phyloP scores from a whole-genome alignment of 345 rosid genomes.

The Cardamine resedifolia region DNA sequence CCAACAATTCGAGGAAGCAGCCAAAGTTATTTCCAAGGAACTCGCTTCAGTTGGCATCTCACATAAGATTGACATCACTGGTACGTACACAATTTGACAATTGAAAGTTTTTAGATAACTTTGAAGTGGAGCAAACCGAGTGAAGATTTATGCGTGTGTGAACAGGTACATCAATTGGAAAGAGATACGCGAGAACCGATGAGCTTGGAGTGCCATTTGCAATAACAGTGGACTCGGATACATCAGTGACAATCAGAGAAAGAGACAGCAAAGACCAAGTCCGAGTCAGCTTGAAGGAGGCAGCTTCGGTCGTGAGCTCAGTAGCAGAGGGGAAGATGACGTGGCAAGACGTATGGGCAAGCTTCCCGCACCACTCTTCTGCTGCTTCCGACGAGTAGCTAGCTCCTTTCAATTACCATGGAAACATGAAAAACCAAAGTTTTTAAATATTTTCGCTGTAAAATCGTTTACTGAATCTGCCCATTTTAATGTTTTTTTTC shows the following conservation, averaged over 20 bases:
- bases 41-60: conserved; percentile 79
- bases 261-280: conserved; percentile 93
- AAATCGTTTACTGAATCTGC: not conserved
- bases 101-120: too few relatives aligned
- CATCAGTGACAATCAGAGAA: conserved; percentile 83
- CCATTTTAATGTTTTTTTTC: not conserved
- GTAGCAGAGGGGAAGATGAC: conserved; percentile 67
- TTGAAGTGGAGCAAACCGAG: not conserved
- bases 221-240: conserved; percentile 68
- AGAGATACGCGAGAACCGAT: conserved; percentile 90
- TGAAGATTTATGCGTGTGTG: not conserved
- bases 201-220: conserved; percentile 98
- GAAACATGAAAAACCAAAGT: not conserved
- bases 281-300: conserved; percentile 65
- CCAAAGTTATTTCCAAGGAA: conserved; percentile 66
- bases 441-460: not conserved
- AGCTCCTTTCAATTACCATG: not conserved
- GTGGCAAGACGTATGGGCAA: conserved; percentile 78
- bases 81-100: conserved; percentile 34
- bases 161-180: conserved; percentile 89
- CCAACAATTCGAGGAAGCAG: conserved; percentile 73
- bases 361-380: conserved; percentile 68
- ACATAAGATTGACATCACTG: conserved; percentile 90
- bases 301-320: conserved; percentile 61
- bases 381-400: conserved; percentile 53